Evolutionary conservation across 2,329 filamentous ascomycete genomes (phyloP).

Genomic region (Neofusicoccum kwambonambiense): DNA sequence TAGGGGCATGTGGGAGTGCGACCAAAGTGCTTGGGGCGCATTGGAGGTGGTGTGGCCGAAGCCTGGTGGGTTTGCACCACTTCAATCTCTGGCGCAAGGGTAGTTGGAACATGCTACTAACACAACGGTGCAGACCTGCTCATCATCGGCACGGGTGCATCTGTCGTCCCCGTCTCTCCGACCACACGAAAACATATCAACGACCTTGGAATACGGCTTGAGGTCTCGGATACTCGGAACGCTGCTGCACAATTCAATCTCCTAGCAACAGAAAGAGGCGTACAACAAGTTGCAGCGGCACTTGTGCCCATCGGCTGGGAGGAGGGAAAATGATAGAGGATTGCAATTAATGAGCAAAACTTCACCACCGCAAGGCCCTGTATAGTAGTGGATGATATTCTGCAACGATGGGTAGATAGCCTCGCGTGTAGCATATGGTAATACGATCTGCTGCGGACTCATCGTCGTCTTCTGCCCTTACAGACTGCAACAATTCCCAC

Average conservation of each 20-base stretch:
- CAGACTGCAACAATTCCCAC: no score
- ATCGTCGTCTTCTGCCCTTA: no score
- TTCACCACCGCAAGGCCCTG: no score
- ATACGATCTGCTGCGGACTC: no score
- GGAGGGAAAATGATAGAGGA: neutral
- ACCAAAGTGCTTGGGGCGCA: conserved; percentile 68
- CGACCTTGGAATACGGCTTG: conserved; percentile 77
- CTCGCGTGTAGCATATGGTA: no score
- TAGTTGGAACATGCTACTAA: conserved; percentile 17
- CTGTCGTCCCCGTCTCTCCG: conserved; percentile 73
- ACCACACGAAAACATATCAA: conserved; percentile 71
- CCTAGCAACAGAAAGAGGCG: conserved; percentile 87
- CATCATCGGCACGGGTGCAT: conserved; percentile 80
- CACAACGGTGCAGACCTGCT: conserved; percentile 64
- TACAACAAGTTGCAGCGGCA: conserved; percentile 80
- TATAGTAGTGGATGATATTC: no score
- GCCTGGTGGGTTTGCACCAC: conserved; percentile 62
- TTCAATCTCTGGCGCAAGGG: neutral
- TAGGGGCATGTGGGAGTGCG: conserved; percentile 80
- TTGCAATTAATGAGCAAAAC: no score
- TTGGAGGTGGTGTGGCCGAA: conserved; percentile 81
- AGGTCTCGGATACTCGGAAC: conserved; percentile 89
- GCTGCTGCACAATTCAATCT: conserved; percentile 94
- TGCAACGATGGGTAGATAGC: no score
- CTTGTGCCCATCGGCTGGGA: conserved; percentile 81